Percentiles rank a stretch among this genome's conserved stretches.
Conservation (phyloP, 331 rosid species). For the Prunus yedoensis region DNA sequence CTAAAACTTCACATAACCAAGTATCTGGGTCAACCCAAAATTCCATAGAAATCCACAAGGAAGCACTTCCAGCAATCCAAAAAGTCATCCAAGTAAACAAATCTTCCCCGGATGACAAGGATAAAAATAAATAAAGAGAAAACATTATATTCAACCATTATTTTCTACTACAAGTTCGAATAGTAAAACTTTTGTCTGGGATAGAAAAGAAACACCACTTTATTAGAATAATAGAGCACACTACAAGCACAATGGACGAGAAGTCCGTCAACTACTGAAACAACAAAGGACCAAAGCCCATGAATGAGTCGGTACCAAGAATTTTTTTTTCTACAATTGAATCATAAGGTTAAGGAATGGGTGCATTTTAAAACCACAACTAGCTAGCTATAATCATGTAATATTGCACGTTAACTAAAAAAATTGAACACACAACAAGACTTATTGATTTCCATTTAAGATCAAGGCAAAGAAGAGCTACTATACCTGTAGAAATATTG, state of each 20-base stretch:
- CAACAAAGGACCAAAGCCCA: not conserved
- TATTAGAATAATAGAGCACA: not conserved
- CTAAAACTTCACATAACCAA: not conserved
- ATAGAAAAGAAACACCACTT: not conserved
- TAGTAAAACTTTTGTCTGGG: not conserved
- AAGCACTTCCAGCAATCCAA: not conserved
- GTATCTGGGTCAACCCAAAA: not conserved
- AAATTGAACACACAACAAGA: not conserved
- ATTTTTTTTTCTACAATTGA: not conserved
- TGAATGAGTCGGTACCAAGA: not conserved
- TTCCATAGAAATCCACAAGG: not conserved
- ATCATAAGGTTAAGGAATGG: not conserved
- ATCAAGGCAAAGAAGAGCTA: constrained; percentile 15
- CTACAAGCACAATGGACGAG: not conserved
- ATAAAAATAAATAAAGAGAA: not conserved
- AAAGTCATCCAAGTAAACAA: not conserved
- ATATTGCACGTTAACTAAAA: not conserved
- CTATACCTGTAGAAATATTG: constrained; percentile 89
- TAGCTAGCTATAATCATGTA: not conserved
- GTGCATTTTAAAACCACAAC: not conserved
- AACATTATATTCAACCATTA: not conserved
- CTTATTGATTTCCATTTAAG: not conserved
- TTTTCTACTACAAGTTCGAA: not conserved
- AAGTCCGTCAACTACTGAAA: not conserved
- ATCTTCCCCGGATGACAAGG: not conserved